These are phyloP conservation scores for Tetrastigma voinierianum DNA, from an alignment of 164 flowering plant species.

Conservation along the genomic window DNA sequence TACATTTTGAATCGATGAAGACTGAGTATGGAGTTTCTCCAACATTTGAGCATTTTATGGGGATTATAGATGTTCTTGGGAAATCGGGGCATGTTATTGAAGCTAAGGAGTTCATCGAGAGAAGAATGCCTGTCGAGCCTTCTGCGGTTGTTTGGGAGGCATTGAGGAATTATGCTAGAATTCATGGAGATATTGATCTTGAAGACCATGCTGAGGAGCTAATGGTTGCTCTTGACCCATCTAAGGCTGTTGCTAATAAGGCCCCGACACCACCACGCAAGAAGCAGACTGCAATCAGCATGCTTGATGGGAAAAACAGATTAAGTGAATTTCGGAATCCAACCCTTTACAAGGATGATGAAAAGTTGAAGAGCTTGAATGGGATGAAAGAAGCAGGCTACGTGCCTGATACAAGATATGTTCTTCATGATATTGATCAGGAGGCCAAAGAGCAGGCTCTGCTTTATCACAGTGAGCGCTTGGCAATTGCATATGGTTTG, in stretches of 20 bases:
- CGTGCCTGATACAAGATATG: constrained; percentile 86
- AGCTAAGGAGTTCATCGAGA: constrained; percentile 54
- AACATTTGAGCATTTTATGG: constrained; percentile 55
- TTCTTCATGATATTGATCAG: constrained; percentile 91
- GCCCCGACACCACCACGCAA: constrained; percentile 63
- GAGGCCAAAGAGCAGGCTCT: constrained; percentile 92
- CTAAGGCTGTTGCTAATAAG: constrained; percentile 43
- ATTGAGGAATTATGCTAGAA: constrained; percentile 60
- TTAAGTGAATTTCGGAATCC: constrained; percentile 45
- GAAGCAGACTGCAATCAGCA: constrained; percentile 43
- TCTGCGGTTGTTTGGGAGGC: constrained; percentile 62
- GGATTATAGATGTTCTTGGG: constrained; percentile 61
- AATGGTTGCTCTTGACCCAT: constrained; percentile 60
- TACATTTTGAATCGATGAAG: constrained; percentile 69
- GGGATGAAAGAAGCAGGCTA: constrained; percentile 54
- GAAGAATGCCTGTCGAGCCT: constrained; percentile 54
- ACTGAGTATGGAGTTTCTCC: constrained; percentile 54
- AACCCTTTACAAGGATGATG: constrained; percentile 59
- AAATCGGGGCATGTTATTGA: constrained; percentile 62
- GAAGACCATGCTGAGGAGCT: constrained; percentile 75
- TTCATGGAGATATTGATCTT: constrained; percentile 82
- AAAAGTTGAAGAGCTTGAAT: constrained; percentile 40
- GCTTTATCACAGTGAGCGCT: constrained; percentile 80
- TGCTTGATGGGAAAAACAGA: constrained; percentile 73
- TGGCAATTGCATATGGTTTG: constrained; percentile 86